phyloP scores from a whole-genome alignment of 331 rosid genomes.

The Telfairia occidentalis region DNA sequence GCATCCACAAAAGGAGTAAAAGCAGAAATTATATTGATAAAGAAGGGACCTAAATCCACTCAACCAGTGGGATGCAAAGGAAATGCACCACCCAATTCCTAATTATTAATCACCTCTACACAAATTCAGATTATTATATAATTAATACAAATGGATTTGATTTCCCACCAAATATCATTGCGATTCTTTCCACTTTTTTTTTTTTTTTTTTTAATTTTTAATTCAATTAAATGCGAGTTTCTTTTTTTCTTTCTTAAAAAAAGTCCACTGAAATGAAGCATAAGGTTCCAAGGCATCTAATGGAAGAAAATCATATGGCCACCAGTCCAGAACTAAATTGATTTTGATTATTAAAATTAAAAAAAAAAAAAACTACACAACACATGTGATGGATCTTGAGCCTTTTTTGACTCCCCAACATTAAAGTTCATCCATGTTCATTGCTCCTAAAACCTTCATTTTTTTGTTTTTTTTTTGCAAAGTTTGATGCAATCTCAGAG shows the following conservation, averaged over 20 bases:
- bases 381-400: background rate
- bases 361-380: background rate
- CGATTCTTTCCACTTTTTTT: background rate
- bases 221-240: background rate
- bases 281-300: background rate
- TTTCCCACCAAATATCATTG: slow-evolving; percentile 7
- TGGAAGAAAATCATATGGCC: background rate
- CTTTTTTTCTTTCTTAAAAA: background rate
- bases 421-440: background rate
- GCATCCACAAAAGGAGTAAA: background rate
- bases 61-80: background rate
- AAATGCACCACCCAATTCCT: background rate
- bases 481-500: too few relatives aligned
- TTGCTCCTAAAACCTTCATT: background rate
- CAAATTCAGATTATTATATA: background rate
- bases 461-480: background rate
- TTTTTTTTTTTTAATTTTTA: background rate
- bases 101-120: background rate
- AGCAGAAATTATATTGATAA: background rate
- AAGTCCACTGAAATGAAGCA: background rate
- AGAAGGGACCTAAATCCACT: background rate
- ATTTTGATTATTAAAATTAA: background rate
- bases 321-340: background rate
- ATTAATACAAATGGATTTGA: slow-evolving; percentile 1
- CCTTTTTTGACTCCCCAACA: background rate